phyloP scores from a whole-genome alignment of 2,329 filamentous ascomycete species.

The Calonectria pseudoturangicola region DNA sequence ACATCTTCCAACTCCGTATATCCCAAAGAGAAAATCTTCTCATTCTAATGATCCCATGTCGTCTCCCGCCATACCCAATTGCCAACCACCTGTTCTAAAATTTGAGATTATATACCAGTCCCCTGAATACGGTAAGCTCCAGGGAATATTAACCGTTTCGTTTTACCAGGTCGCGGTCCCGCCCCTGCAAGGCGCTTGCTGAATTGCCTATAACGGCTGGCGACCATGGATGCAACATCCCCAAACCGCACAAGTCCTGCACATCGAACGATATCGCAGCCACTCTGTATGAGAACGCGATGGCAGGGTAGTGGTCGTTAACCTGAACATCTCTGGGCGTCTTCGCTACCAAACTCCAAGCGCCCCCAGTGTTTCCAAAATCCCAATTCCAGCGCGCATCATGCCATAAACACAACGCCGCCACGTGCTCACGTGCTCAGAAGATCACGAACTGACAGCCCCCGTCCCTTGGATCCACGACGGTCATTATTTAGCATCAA shows the following conservation, averaged over 20 bases:
- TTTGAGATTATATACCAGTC: conserved; percentile 8
- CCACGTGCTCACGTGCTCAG: conserved; percentile 66
- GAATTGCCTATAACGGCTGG: conserved; percentile 22
- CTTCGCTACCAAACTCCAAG: conserved; percentile 33
- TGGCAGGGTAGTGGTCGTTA: conserved; percentile 19
- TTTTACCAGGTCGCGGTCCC: conserved; percentile 16
- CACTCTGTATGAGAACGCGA: not conserved
- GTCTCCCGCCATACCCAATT: conserved; percentile 24
- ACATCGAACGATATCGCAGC: conserved; percentile 33
- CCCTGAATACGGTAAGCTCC: not conserved
- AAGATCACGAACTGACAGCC: conserved; percentile 73
- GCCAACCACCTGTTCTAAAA: conserved; percentile 27
- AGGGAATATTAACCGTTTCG: conserved; percentile 1
- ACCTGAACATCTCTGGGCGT: conserved; percentile 34
- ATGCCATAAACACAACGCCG: not conserved
- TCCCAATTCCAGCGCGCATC: conserved; percentile 7
- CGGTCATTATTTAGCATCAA: conserved; percentile 91
- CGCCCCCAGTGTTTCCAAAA: conserved; percentile 25
- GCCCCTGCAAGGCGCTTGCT: conserved; percentile 9
- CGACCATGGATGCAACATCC: conserved; percentile 37
- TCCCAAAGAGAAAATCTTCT: conserved; percentile 37
- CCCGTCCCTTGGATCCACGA: conserved; percentile 69
- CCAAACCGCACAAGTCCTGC: conserved; percentile 32
- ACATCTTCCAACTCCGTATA: conserved; percentile 45
- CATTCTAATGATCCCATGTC: conserved; percentile 31